A percentile compares a stretch with the other conserved stretches of the same genome.
phyloP scores from a whole-genome alignment of 306 rosid genomes.

The Cucumis cinereus region DNA sequence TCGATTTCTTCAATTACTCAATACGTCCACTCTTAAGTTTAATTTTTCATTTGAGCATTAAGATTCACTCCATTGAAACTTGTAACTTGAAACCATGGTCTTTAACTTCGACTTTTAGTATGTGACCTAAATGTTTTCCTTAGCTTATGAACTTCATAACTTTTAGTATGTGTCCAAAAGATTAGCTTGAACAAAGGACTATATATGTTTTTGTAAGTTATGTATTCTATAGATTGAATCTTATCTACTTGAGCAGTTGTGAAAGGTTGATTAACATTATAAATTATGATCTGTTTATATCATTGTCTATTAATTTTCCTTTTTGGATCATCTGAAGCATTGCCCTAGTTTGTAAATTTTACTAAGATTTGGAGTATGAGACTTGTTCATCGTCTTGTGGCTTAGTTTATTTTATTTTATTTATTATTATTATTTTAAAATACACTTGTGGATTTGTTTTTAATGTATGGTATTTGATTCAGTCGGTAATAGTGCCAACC shows the following conservation, averaged over 20 bases:
- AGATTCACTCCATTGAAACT: background rate
- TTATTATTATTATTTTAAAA: too few species aligned
- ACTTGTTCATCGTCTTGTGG: background rate
- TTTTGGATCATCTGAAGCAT: background rate
- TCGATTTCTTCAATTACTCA: background rate
- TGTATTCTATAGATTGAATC: background rate
- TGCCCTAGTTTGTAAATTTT: too few species aligned
- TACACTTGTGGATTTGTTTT: background rate
- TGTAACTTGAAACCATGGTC: background rate
- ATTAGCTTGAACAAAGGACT: background rate
- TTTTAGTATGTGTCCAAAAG: background rate
- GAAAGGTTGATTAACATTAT: background rate
- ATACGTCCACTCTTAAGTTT: background rate
- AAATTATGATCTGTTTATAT: background rate
- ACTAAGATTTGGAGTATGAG: background rate
- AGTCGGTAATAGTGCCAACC: slow-evolving; percentile 52
- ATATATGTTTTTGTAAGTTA: background rate
- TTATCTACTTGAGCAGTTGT: background rate
- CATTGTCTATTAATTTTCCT: background rate
- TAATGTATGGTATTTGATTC: slow-evolving; percentile 12
- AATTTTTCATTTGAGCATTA: background rate
- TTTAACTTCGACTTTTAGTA: background rate
- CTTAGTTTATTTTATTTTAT: too few species aligned
- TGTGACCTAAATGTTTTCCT: too few species aligned
- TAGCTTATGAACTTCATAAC: background rate